phyloP scores from a whole-genome alignment of 768 basidiomycete species.

The Trametes meyenii region DNA sequence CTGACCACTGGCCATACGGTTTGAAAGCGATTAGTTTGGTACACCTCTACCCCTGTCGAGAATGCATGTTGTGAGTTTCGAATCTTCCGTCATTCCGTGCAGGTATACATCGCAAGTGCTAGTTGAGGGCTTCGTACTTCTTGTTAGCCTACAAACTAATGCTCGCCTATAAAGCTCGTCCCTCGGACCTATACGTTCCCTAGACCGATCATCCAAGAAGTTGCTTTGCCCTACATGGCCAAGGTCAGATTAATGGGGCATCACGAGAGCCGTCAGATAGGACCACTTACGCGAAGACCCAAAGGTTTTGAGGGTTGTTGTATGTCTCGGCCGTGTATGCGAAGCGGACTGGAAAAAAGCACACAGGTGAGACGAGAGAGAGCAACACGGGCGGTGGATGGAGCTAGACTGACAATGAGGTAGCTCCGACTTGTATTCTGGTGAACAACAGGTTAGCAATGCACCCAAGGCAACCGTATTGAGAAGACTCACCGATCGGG shows the following conservation, averaged over 20 bases:
- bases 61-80: too few relatives aligned
- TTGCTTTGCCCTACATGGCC: background rate
- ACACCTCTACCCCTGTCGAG: too few relatives aligned
- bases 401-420: constrained; percentile 31
- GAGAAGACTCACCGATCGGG: constrained; percentile 35
- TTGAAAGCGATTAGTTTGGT: too few relatives aligned
- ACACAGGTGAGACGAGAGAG: background rate
- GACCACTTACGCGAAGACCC: constrained; percentile 54
- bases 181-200: background rate
- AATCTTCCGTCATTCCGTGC: too few relatives aligned
- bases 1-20: too few relatives aligned
- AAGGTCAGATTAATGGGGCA: background rate
- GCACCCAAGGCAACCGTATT: background rate
- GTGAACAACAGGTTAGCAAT: background rate
- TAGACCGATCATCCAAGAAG: background rate
- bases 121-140: too few relatives aligned
- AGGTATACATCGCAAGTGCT: too few relatives aligned
- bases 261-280: background rate
- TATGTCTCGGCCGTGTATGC: constrained; percentile 64
- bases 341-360: constrained; percentile 51
- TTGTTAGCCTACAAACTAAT: too few relatives aligned
- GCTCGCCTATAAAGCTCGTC: background rate
- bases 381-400: background rate
- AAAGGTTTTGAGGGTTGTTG: constrained; percentile 63
- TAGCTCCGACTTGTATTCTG: constrained; percentile 37